These are phyloP conservation scores for Cadophora luteo-olivacea DNA, from an alignment of 2,329 filamentous ascomycete genomes.

Conservation along the genomic window DNA sequence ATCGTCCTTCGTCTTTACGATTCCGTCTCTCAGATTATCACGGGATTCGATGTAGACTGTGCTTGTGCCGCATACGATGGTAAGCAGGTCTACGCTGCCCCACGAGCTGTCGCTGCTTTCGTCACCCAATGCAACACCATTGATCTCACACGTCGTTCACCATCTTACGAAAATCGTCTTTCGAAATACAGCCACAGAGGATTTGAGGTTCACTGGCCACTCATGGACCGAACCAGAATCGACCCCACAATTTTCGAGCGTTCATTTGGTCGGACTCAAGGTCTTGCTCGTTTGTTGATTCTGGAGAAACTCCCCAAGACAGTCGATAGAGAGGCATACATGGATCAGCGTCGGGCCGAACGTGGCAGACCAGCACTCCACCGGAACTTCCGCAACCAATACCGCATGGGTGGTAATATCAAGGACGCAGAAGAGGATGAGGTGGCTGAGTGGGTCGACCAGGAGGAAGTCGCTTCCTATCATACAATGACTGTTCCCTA, in stretches of 20 bases:
- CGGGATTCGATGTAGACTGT: conserved; percentile 88
- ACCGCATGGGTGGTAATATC: conserved; percentile 69
- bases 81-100: conserved; percentile 78
- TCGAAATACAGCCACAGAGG: conserved; percentile 86
- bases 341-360: conserved; percentile 72
- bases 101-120: conserved; percentile 77
- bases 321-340: conserved; percentile 62
- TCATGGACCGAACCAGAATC: conserved; percentile 74
- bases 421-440: conserved; percentile 82
- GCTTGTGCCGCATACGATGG: conserved; percentile 84
- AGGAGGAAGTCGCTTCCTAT: conserved; percentile 80
- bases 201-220: conserved; percentile 83
- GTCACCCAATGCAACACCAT: conserved; percentile 84
- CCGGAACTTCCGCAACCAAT: conserved; percentile 48
- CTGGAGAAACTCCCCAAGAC: conserved; percentile 78
- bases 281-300: conserved; percentile 79
- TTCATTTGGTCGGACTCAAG: conserved; percentile 76
- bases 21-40: conserved; percentile 82
- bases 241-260: conserved; percentile 89
- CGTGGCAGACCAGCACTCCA: conserved; percentile 69
- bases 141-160: conserved; percentile 79
- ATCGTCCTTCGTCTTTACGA: conserved; percentile 88
- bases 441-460: conserved; percentile 80
- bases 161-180: conserved; percentile 86
- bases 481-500: conserved; percentile 79